These are phyloP conservation scores for Pseudomicrostroma phylloplanum DNA, from an alignment of 1,284 basidiomycete genomes.

Conservation along the genomic window DNA sequence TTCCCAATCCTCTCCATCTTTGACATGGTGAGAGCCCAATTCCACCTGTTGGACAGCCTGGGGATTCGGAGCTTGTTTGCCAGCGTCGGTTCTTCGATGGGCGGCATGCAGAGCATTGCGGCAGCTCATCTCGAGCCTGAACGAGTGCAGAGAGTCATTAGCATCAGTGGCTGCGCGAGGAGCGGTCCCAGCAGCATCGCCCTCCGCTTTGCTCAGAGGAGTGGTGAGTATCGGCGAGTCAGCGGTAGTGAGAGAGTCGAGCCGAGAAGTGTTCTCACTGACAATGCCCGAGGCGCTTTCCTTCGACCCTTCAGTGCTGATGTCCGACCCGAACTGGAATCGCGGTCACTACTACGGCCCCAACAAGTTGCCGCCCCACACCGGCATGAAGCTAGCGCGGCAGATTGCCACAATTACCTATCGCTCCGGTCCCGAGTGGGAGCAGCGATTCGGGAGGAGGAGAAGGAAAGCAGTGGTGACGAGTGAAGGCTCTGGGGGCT, in stretches of 20 bases:
- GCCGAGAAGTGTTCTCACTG: neutral
- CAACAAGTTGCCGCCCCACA: constrained; percentile 77
- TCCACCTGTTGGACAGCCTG: constrained; percentile 74
- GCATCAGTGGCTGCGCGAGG: constrained; percentile 86
- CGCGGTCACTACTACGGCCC: constrained; percentile 90
- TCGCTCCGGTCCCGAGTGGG: constrained; percentile 97
- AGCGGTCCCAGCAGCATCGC: constrained; percentile 87
- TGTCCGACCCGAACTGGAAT: constrained; percentile 99
- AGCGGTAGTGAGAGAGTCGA: too few relatives aligned
- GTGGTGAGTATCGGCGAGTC: constrained; percentile 19
- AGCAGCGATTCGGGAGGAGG: constrained; percentile 84
- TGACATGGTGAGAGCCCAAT: constrained; percentile 92
- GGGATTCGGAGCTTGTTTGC: constrained; percentile 82
- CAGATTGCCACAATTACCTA: constrained; percentile 99
- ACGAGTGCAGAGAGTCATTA: constrained; percentile 79
- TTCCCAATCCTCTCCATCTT: constrained; percentile 91
- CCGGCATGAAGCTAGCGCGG: constrained; percentile 95
- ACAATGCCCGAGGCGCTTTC: neutral
- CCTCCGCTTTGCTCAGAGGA: constrained; percentile 90
- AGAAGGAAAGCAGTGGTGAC: constrained; percentile 51
- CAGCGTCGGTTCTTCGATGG: constrained; percentile 89
- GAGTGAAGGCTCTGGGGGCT: neutral
- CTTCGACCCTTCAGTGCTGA: constrained; percentile 63
- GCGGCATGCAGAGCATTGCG: constrained; percentile 95
- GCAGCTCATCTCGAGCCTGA: constrained; percentile 86